Conservation (phyloP, 2,329 filamentous ascomycete species). For the Trichoderma arundinaceum region DNA sequence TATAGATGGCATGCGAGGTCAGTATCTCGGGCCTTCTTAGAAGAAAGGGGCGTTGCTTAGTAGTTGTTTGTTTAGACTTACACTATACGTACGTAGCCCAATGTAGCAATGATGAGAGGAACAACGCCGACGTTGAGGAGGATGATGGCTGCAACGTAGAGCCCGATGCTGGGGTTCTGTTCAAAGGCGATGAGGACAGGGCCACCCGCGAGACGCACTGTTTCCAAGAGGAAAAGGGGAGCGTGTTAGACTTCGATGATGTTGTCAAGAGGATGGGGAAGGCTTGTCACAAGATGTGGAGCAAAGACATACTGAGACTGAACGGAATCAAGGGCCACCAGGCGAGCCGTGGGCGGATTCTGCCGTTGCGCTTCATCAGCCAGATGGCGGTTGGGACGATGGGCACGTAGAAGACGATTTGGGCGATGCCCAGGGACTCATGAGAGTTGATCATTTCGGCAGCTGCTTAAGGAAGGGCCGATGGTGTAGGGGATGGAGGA, state of each 20-base stretch:
- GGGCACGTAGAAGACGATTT: constrained; percentile 40
- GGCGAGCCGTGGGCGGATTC: constrained; percentile 38
- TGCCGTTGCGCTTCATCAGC: constrained; percentile 39
- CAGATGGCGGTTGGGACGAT: constrained; percentile 37
- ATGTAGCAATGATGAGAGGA: constrained; percentile 38
- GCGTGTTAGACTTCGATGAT: neutral
- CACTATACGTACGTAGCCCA: constrained; percentile 40
- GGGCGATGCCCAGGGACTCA: constrained; percentile 37
- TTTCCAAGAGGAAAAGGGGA: neutral
- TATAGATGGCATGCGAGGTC: neutral
- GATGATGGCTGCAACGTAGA: constrained; percentile 38
- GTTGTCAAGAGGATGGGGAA: neutral
- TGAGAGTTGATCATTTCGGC: constrained; percentile 36
- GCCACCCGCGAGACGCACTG: constrained; percentile 41
- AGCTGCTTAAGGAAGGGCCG: too few species aligned
- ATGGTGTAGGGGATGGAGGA: too few species aligned
- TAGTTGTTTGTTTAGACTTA: constrained; percentile 26
- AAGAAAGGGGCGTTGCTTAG: neutral
- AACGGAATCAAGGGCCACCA: constrained; percentile 41
- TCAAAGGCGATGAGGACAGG: constrained; percentile 39
- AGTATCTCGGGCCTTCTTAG: neutral
- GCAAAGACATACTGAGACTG: constrained; percentile 34
- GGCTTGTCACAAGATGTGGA: too few species aligned
- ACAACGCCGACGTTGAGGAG: constrained; percentile 42
- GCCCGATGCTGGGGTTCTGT: constrained; percentile 34